Conservation (phyloP, 2,329 filamentous ascomycete species). For the Microdochium nivale region DNA sequence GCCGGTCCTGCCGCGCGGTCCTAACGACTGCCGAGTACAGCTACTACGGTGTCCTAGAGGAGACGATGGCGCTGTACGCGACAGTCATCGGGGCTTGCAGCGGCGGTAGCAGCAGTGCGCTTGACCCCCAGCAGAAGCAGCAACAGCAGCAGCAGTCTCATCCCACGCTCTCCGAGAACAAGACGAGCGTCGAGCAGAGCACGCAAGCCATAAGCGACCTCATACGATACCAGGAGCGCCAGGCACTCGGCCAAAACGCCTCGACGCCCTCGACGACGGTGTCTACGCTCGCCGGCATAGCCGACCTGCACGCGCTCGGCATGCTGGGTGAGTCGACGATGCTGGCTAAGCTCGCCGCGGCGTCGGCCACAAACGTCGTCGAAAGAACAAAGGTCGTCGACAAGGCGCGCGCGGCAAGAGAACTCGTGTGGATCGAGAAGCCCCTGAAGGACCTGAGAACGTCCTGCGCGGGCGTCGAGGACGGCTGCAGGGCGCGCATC, state of each 20-base stretch:
- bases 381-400: conserved; percentile 23
- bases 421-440: conserved; percentile 22
- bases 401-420: conserved; percentile 18
- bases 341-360: conserved; percentile 19
- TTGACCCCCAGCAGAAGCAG: background rate
- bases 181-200: background rate
- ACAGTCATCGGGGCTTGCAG: conserved; percentile 6
- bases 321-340: conserved; percentile 26
- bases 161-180: background rate
- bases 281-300: conserved; percentile 18
- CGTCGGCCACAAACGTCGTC: conserved; percentile 19
- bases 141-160: background rate
- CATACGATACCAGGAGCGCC: conserved; percentile 9
- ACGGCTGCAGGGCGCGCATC: conserved; percentile 20
- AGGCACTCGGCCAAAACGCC: conserved; percentile 9
- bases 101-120: too few species aligned
- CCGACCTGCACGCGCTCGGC: conserved; percentile 24
- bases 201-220: background rate
- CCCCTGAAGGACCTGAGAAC: conserved; percentile 22
- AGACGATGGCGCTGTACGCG: conserved; percentile 6
- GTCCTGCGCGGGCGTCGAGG: conserved; percentile 13
- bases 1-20: background rate
- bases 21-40: conserved; percentile 1
- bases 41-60: conserved; percentile 2
- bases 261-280: conserved; percentile 6